Conservation (phyloP, 345 rosid species). For the Citrus unshiu region DNA sequence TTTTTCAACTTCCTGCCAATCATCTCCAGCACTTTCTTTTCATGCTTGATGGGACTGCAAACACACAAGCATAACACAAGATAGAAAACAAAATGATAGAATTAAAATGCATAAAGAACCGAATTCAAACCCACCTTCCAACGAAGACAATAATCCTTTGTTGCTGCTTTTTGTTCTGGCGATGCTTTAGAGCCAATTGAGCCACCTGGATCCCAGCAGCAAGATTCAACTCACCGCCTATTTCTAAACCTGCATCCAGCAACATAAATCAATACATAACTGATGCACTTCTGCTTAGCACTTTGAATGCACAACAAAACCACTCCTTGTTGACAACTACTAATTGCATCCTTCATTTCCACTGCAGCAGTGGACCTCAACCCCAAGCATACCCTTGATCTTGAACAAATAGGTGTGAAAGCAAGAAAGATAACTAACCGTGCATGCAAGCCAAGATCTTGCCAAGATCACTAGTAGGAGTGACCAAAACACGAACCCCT, state of each 20-base stretch:
- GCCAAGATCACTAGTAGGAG: conserved; percentile 60
- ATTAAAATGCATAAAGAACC: not conserved
- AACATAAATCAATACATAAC: not conserved
- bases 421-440: conserved; percentile 29
- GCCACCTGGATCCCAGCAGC: conserved; percentile 95
- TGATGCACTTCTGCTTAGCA: not conserved
- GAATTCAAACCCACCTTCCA: conserved; percentile 63
- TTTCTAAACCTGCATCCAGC: conserved; percentile 37
- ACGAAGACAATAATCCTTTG: conserved; percentile 92
- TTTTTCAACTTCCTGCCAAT: conserved; percentile 90
- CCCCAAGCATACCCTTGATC: not conserved
- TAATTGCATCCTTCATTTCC: not conserved
- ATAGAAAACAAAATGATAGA: not conserved
- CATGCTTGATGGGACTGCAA: conserved; percentile 79
- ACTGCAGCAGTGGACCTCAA: not conserved
- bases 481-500: conserved; percentile 57
- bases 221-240: conserved; percentile 90
- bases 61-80: conserved; percentile 9
- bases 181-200: conserved; percentile 96
- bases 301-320: not conserved
- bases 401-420: not conserved
- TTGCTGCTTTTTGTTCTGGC: conserved; percentile 95
- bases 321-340: not conserved
- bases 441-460: conserved; percentile 65
- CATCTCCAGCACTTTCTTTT: conserved; percentile 74